These are phyloP conservation scores for Amesomyces nigricolor DNA, from an alignment of 2,329 filamentous ascomycete species.

Conservation along the genomic window DNA sequence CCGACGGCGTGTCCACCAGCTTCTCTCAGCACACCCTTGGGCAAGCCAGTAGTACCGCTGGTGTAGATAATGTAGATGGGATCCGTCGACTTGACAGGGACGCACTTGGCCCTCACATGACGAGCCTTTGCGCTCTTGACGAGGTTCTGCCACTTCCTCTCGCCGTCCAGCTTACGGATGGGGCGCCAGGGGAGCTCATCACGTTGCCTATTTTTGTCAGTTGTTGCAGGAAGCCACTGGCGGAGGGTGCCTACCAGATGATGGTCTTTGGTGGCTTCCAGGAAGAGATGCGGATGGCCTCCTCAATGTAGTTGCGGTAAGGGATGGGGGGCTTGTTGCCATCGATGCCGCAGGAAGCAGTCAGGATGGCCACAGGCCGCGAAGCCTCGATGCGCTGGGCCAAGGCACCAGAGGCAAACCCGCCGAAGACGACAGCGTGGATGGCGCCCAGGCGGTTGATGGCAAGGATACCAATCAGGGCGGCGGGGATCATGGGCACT, in stretches of 20 bases:
- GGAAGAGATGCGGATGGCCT: constrained; percentile 59
- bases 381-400: constrained; percentile 86
- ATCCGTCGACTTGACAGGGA: constrained; percentile 72
- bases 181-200: constrained; percentile 69
- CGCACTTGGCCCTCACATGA: constrained; percentile 64
- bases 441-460: constrained; percentile 76
- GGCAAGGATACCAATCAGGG: constrained; percentile 80
- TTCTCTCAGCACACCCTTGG: constrained; percentile 78
- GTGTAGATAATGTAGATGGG: constrained; percentile 90
- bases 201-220: constrained; percentile 50
- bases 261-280: constrained; percentile 70
- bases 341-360: constrained; percentile 88
- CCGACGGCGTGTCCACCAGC: constrained; percentile 85
- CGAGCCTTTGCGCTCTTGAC: constrained; percentile 64
- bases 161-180: constrained; percentile 58
- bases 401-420: constrained; percentile 74
- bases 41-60: constrained; percentile 72
- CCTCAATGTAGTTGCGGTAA: constrained; percentile 73
- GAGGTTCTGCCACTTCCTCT: constrained; percentile 74
- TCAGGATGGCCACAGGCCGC: constrained; percentile 69
- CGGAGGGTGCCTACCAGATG: constrained; percentile 51
- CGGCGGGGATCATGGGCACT: constrained; percentile 95
- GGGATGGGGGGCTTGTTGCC: constrained; percentile 70
- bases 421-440: constrained; percentile 89
- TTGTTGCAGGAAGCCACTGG: not conserved